Evolutionary conservation across 495 filamentous ascomycete genomes (phyloP), one percentile per base, ranked within the genome.

Genomic region (Aspergillus conjunctus): DNA sequence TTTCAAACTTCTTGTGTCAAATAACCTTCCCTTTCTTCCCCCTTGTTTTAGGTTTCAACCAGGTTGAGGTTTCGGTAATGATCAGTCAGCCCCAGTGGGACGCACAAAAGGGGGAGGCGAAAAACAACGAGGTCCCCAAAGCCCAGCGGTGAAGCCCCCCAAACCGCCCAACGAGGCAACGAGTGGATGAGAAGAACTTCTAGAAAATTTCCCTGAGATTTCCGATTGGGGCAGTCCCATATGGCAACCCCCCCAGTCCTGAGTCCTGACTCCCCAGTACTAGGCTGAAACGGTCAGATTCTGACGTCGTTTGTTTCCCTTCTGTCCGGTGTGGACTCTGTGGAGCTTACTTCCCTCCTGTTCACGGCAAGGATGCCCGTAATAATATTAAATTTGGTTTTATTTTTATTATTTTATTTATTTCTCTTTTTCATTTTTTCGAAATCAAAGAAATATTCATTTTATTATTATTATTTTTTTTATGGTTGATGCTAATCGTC

Each of bases 131-230:
- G 26, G 5, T 26, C 26, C 26, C 20, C 43, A 43, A 15, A n/a
- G 54, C 48, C 41, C 58, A 53, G 55, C 58, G 66, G 70, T 62
- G 53, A 54, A 26, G 49, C 33, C 43, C 8, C 43, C 43, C 43
- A 46, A 46, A 46, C n/a, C n/a, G n/a, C n/a, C 7, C 41, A 48
- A 66, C 62, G 66, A 70, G 65, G 63, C 63, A 58, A 60, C 61
- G 55, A 65, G 64, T 66, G 60, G 31, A 60, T 41, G 62, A 63
- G 71, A 72, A 46, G 71, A 69, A 62, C 71, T 78, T 78, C 75
- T 76, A 75, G 75, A 78, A 78, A 76, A 62, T 68, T 77, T 78
- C 75, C 61, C 65, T 72, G 63, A 66, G 50, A 71, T 76, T 77
- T 64, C 75, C 75, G 11, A 51, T 73, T 75, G 62, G 65, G 70